Conservation (phyloP, 176 grass and related monocot genomes). For the bread wheat (Triticum aestivum) region DNA sequence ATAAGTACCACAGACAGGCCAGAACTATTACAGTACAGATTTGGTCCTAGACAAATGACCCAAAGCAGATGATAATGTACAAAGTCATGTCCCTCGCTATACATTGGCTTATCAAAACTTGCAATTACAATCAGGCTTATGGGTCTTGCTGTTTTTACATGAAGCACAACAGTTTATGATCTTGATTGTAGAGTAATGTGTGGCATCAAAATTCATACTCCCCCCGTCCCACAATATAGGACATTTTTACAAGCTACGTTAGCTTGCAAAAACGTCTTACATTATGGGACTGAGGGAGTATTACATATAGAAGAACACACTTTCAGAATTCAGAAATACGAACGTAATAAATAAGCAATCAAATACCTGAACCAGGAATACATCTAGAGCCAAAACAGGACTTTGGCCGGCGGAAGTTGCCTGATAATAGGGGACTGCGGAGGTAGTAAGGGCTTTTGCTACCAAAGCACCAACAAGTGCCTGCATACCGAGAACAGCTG, state of each 20-base stretch:
- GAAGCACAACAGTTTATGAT: not conserved
- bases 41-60: not conserved
- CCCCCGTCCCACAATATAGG: too few relatives aligned
- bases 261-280: too few relatives aligned
- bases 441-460: slow-evolving; percentile 89
- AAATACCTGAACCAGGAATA: slow-evolving; percentile 93
- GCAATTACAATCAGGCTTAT: not conserved
- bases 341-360: slow-evolving; percentile 13
- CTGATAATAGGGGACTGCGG: slow-evolving; percentile 71
- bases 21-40: not conserved
- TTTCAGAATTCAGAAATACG: not conserved
- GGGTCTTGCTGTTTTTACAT: not conserved
- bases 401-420: slow-evolving; percentile 56
- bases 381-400: slow-evolving; percentile 90
- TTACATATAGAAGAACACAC: not conserved
- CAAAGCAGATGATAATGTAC: not conserved
- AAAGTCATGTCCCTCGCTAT: not conserved
- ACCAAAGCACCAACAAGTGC: slow-evolving; percentile 93
- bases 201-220: not conserved
- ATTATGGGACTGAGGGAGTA: too few relatives aligned
- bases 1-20: not conserved
- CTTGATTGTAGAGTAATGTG: not conserved
- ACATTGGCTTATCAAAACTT: not conserved
- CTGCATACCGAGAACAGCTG: slow-evolving; percentile 95
- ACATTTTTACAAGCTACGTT: too few relatives aligned